A percentile compares a stretch with the other conserved stretches of the same genome.
These are phyloP conservation scores for Naganishia sp. DNA, from an alignment of 1,284 basidiomycete species.

Conservation along the genomic window DNA sequence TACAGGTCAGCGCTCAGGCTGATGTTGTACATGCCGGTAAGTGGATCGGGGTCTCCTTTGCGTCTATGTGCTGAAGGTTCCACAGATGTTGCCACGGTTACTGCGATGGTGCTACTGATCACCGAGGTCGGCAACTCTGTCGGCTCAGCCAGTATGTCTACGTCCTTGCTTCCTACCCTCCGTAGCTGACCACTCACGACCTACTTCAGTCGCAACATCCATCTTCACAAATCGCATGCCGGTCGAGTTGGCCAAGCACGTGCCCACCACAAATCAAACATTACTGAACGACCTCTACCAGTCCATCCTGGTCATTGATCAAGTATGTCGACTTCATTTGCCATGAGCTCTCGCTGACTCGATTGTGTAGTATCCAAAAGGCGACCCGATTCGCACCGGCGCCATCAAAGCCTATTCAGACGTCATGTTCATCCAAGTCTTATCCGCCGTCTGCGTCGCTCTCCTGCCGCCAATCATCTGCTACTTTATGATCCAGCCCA, in stretches of 20 bases:
- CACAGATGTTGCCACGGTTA: slow-evolving; percentile 75
- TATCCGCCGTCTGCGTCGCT: slow-evolving; percentile 48
- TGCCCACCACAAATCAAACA: slow-evolving; percentile 54
- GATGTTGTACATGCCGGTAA: slow-evolving; percentile 63
- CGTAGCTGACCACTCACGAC: too few relatives aligned
- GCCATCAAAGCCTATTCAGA: slow-evolving; percentile 57
- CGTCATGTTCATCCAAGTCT: slow-evolving; percentile 50
- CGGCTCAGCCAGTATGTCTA: slow-evolving; percentile 56
- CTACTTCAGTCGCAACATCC: slow-evolving; percentile 24
- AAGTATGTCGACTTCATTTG: slow-evolving; percentile 51
- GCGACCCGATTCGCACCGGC: slow-evolving; percentile 62
- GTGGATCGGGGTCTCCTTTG: neutral
- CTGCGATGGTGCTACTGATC: slow-evolving; percentile 72
- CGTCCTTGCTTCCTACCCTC: too few relatives aligned
- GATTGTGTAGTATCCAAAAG: slow-evolving; percentile 53
- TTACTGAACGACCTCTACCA: slow-evolving; percentile 54
- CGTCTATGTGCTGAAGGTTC: neutral
- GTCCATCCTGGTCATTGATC: slow-evolving; percentile 54
- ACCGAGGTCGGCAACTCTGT: slow-evolving; percentile 60
- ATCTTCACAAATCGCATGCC: slow-evolving; percentile 55
- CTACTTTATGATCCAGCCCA: slow-evolving; percentile 49
- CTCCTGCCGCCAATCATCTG: slow-evolving; percentile 51
- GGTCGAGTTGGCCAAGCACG: slow-evolving; percentile 59
- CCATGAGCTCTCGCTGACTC: neutral
- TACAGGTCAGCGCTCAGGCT: slow-evolving; percentile 76